Percentiles rank a stretch among this genome's conserved stretches.
These are phyloP conservation scores for Blepharisma stoltei DNA, from an alignment of 73 alveolate species.

Conservation along the genomic window DNA sequence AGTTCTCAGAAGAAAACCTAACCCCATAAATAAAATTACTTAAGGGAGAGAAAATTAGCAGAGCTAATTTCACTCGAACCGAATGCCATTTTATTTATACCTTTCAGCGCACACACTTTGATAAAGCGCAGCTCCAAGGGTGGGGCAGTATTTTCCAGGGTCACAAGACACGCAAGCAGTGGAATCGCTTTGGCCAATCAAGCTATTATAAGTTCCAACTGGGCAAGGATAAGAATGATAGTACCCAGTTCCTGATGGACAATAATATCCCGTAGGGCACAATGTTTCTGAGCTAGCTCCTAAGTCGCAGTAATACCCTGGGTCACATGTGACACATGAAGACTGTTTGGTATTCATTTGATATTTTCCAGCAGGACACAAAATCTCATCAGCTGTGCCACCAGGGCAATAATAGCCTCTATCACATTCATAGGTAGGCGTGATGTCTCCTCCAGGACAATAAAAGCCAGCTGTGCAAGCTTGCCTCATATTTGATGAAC, in stretches of 20 bases:
- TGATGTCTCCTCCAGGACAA: constrained; percentile 40
- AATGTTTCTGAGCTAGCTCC: background rate
- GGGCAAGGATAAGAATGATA: constrained; percentile 32
- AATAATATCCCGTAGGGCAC: constrained; percentile 55
- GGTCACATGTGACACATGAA: background rate
- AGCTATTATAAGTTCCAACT: constrained; percentile 46
- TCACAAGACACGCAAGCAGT: constrained; percentile 34
- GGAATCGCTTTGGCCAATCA: constrained; percentile 4
- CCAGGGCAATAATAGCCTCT: constrained; percentile 45
- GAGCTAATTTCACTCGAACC: no score
- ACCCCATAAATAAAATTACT: no score
- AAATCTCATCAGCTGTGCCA: constrained; percentile 35
- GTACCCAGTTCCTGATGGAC: constrained; percentile 45
- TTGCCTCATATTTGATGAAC: background rate
- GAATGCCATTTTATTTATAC: no score
- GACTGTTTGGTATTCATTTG: background rate
- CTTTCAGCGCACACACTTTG: constrained; percentile 44
- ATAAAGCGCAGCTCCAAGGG: constrained; percentile 39
- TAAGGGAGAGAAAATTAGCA: no score
- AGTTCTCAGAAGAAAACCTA: no score
- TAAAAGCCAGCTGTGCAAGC: constrained; percentile 53
- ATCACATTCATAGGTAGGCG: background rate
- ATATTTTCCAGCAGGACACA: constrained; percentile 45
- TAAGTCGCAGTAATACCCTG: constrained; percentile 26
- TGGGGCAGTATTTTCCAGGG: constrained; percentile 51